These are phyloP conservation scores for Schizosaccharomyces octosporus DNA, from an alignment of 805 yeast genomes.

Conservation along the genomic window DNA sequence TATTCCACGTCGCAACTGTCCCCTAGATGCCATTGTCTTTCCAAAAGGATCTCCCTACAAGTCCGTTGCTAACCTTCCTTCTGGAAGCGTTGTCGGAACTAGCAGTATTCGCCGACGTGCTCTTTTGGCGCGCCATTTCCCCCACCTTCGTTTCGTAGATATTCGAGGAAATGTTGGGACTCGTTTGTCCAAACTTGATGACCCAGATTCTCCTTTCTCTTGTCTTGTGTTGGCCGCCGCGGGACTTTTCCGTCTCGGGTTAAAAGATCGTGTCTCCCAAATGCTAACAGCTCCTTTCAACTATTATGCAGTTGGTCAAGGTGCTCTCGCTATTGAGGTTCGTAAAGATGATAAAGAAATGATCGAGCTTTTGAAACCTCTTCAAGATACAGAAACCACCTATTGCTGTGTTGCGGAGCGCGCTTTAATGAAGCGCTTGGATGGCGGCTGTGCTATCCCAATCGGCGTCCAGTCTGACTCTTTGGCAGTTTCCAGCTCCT, in stretches of 20 bases:
- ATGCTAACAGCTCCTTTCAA: conserved; percentile 49
- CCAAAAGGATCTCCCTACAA: conserved; percentile 36
- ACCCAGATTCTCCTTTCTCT: conserved; percentile 29
- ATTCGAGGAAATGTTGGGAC: conserved; percentile 73
- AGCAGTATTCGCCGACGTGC: conserved; percentile 86
- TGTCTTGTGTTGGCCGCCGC: conserved; percentile 84
- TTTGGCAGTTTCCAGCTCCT: neutral
- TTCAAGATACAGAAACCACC: conserved; percentile 43
- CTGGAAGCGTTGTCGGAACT: conserved; percentile 74
- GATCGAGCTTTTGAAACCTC: conserved; percentile 31
- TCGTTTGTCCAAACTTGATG: conserved; percentile 59
- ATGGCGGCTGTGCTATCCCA: conserved; percentile 96
- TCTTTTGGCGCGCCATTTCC: conserved; percentile 56
- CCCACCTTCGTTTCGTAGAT: conserved; percentile 52
- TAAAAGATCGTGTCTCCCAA: conserved; percentile 52
- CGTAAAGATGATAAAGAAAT: conserved; percentile 40
- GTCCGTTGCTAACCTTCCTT: conserved; percentile 49
- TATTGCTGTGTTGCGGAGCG: conserved; percentile 73
- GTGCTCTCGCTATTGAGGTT: conserved; percentile 84
- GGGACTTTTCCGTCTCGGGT: conserved; percentile 52
- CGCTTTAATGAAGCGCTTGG: conserved; percentile 59
- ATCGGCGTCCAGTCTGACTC: conserved; percentile 57
- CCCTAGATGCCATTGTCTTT: conserved; percentile 70
- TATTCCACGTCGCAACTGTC: conserved; percentile 43
- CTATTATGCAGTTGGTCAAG: conserved; percentile 97